A percentile compares a stretch with the other conserved stretches of the same genome.
phyloP scores from a whole-genome alignment of 169 alveolate genomes.

The Babesia caballi region DNA sequence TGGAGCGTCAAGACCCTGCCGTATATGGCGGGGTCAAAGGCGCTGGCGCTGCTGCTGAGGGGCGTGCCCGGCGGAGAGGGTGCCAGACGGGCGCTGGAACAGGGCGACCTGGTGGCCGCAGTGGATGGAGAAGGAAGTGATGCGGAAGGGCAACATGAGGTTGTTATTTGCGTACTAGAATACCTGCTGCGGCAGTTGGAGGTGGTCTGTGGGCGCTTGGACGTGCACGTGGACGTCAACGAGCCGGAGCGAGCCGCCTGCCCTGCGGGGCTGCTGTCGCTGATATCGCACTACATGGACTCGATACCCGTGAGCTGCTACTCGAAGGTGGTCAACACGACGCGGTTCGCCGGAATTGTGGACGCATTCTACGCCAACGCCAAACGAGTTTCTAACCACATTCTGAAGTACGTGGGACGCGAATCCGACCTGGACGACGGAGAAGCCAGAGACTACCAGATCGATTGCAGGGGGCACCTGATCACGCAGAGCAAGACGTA shows the following conservation, averaged over 20 bases:
- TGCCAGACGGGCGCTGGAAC: neutral
- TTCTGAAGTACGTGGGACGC: constrained; percentile 18
- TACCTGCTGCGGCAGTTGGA: neutral
- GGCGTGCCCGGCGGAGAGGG: neutral
- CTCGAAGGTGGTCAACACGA: constrained; percentile 2
- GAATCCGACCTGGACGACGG: neutral
- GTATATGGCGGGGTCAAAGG: constrained; percentile 20
- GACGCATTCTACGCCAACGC: neutral
- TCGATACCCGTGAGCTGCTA: constrained; percentile 11
- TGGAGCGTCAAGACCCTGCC: constrained; percentile 32
- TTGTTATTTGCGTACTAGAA: constrained; percentile 1
- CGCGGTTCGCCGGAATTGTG: neutral
- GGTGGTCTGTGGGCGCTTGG: neutral
- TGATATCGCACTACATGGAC: constrained; percentile 23
- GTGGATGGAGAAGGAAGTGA: neutral
- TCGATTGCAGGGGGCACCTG: constrained; percentile 30
- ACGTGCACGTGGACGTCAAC: neutral
- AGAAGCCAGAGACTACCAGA: constrained; percentile 1
- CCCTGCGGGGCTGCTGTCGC: constrained; percentile 21
- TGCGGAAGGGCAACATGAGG: neutral
- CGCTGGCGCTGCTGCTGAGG: constrained; percentile 9
- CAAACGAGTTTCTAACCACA: neutral
- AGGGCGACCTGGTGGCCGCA: neutral
- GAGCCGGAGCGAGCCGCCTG: neutral
- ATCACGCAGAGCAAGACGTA: neutral